Conservation (phyloP, 1,139 yeast species). For the Yamadazyma dushanensis region DNA sequence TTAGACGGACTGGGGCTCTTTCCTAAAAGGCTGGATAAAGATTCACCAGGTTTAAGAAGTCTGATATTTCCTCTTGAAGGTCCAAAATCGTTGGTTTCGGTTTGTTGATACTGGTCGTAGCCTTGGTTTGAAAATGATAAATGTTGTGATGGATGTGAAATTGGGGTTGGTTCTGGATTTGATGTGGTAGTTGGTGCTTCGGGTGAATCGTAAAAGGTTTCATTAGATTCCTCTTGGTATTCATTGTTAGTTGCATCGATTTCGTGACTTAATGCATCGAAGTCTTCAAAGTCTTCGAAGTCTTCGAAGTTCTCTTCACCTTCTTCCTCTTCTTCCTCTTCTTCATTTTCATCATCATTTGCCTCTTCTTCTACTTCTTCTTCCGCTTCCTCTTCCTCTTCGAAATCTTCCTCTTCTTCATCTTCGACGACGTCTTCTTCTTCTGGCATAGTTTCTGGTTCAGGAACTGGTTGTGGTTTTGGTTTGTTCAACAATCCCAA, state of each 20-base stretch:
- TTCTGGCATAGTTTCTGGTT: neutral
- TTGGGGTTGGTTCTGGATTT: neutral
- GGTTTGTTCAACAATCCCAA: constrained; percentile 7
- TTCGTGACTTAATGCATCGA: constrained; percentile 25
- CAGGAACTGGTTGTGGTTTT: constrained; percentile 1
- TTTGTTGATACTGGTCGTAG: constrained; percentile 1
- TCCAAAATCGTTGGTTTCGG: constrained; percentile 7
- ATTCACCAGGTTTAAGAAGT: constrained; percentile 33
- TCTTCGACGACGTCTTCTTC: constrained; percentile 4
- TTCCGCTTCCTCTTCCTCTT: constrained; percentile 5
- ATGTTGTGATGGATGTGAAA: too few relatives aligned
- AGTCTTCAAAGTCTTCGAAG: constrained; percentile 37
- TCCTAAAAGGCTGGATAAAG: constrained; percentile 17
- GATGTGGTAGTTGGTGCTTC: neutral
- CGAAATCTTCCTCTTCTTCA: constrained; percentile 2
- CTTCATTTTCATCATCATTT: too few relatives aligned
- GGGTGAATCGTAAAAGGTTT: neutral
- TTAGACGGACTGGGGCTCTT: constrained; percentile 2
- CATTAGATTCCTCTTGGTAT: constrained; percentile 4
- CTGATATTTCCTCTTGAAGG: constrained; percentile 23
- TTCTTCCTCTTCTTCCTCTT: constrained; percentile 7
- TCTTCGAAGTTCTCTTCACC: constrained; percentile 29
- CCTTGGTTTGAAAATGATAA: too few relatives aligned
- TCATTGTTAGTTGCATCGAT: constrained; percentile 16
- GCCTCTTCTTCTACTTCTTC: constrained; percentile 4